Evolutionary conservation across 768 basidiomycete genomes (phyloP).

Genomic region (Porpolomopsis calyptriformis): DNA sequence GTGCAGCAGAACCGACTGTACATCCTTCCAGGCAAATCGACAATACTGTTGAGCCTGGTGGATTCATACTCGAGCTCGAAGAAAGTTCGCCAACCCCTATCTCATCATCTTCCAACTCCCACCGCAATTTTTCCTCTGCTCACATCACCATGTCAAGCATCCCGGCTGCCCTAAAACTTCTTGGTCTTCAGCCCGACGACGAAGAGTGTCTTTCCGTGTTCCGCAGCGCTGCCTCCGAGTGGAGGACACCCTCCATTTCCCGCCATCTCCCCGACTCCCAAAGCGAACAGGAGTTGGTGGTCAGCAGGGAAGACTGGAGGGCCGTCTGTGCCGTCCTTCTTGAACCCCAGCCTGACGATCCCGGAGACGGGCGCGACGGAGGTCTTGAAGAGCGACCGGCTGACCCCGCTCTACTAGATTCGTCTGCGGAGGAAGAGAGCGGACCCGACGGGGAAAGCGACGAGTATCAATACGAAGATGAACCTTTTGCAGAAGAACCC

Average conservation of each 20-base stretch:
- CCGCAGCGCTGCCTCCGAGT: conserved; percentile 64
- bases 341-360: conserved; percentile 35
- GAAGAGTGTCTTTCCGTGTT: conserved; percentile 64
- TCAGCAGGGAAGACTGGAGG: conserved; percentile 66
- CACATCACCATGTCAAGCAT: conserved; percentile 47
- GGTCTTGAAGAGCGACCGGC: conserved; percentile 20
- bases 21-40: conserved; percentile 9
- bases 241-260: conserved; percentile 28
- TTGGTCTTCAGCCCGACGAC: conserved; percentile 65
- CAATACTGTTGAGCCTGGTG: conserved; percentile 9
- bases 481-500: conserved; percentile 6
- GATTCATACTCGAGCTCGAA: background rate
- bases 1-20: conserved; percentile 5
- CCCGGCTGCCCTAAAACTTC: conserved; percentile 47
- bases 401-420: conserved; percentile 4
- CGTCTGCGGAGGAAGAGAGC: background rate
- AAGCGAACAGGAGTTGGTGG: conserved; percentile 22
- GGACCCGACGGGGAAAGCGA: conserved; percentile 8
- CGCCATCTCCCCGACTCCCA: conserved; percentile 8
- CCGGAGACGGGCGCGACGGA: conserved; percentile 23
- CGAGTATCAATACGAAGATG: conserved; percentile 9
- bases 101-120: background rate
- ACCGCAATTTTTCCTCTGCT: background rate
- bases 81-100: no score
- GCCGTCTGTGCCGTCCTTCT: conserved; percentile 70